Base-by-base conservation (phyloP, 768 basidiomycete species). In the Inosperma sp. region DNA sequence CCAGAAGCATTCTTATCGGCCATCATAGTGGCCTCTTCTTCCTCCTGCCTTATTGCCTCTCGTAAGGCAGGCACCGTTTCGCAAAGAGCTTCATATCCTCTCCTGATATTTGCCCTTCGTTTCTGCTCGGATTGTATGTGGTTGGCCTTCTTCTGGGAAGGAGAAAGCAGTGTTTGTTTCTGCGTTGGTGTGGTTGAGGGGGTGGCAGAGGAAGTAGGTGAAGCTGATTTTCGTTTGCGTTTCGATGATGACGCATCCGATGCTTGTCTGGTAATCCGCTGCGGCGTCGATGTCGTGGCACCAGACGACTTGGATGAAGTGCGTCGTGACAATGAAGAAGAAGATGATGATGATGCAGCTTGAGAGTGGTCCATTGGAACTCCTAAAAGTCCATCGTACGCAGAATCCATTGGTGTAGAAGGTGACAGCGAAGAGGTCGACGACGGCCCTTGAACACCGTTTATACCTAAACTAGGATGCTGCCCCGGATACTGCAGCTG, bases 81-180 rank as follows among this genome's bases (percentile, higher is more conserved):
- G 60, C 92, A 93, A 0, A 96, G 74, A 6, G 86, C 83, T 59
- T 94, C 93, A 63, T 95, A 95, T 9, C 92, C 93, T 31, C 83
- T 71, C 9, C 91, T 78, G 45, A 96, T 95, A 59, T 93, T 93
- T 12, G 90, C 90, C 26, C 93, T 81, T 21, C 93, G 83, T 66
- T 94, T 94, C 72, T 95, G 92, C 70, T 96, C 93, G 2, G 85
- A 88, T 59, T 90, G 87, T 57, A 96, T 95, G 62, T 96, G 93
- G 60, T 94, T 94, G 33, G 86, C 86, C 63, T 93, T 90, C 65
- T 94, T 94, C 73, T 93, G 89, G 2, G 86, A 83, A 0, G 88
- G 81, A 2, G 86, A 84, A 21, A 94, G 77, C 21, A 93, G 74
- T 1, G 76, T 62, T 25, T 72, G 73, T 53, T 77, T 78, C 43